Evolutionary conservation across 2,329 filamentous ascomycete species (phyloP), one percentile per base, ranked within the genome.

Genomic region (Botryotinia calthae): DNA sequence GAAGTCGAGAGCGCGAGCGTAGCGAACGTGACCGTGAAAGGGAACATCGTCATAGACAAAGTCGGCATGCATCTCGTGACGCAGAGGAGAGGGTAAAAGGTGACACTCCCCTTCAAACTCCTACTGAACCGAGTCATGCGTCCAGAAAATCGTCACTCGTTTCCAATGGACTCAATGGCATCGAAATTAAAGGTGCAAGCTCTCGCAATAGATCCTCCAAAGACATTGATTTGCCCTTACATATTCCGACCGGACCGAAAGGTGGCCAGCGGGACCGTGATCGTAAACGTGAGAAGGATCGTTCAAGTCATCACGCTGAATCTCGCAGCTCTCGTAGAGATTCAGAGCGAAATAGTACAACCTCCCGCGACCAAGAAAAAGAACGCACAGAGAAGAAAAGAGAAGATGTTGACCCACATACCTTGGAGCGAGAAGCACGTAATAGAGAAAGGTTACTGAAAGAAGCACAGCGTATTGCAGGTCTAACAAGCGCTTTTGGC

Each of bases 381-480:
- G 72, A 76, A 18, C 74, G 71, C 63, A 12, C 67, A 2, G 67
- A 69, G 42, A 73, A 76, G 59, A 75, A 73, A 66, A 72, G 76
- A 28, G 74, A 73, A 44, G 70, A 75, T 59, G 75, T 77, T 42
- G 78, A 81, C 62, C 79, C 79, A 10, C 90, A 93, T 80, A 90
- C 91, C 1, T 84, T 90, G 0, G 91, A 93, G 81, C 88, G 91
- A 34, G 90, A 92, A 79, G 88, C 87, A 20, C 84, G 89, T 25
- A 87, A 91, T 78, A 85, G 90, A 63, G 90, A 92, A 80, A 85
- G 91, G 40, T 83, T 92, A 69, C 84, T 91, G 20, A 91, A 90
- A 78, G 91, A 93, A 81, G 88, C 89, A 56, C 89, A 93, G 81
- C 86, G 88, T 51, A 88, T 91, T 81, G 85, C 89, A 62, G 84